Conservation (phyloP, 1,139 yeast species). For the Magnusiomyces sp. region DNA sequence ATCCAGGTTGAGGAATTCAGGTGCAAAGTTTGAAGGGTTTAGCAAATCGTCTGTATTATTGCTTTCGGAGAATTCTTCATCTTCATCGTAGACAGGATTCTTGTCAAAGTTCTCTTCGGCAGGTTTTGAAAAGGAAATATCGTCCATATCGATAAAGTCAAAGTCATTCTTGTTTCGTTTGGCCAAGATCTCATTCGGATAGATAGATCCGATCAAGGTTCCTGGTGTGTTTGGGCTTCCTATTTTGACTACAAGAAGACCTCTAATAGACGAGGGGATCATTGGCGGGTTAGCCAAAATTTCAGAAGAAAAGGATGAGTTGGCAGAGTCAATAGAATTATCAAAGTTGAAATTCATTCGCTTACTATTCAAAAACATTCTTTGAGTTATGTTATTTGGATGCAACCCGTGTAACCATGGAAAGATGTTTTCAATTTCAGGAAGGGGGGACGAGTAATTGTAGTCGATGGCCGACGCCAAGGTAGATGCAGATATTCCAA, state of each 20-base stretch:
- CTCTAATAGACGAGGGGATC: conserved; percentile 23
- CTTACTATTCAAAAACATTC: conserved; percentile 27
- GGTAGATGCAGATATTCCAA: conserved; percentile 23
- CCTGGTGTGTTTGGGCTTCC: conserved; percentile 34
- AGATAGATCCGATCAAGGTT: conserved; percentile 54
- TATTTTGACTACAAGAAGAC: conserved; percentile 31
- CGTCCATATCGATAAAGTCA: conserved; percentile 9
- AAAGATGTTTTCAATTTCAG: conserved; percentile 60
- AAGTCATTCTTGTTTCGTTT: conserved; percentile 5
- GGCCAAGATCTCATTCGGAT: conserved; percentile 47
- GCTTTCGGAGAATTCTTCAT: conserved; percentile 16
- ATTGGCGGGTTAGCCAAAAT: conserved; percentile 9
- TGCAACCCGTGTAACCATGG: conserved; percentile 83
- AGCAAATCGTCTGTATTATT: not conserved
- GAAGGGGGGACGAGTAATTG: conserved; percentile 42
- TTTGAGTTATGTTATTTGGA: conserved; percentile 28
- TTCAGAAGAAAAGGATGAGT: conserved; percentile 9
- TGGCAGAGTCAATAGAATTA: conserved; percentile 3
- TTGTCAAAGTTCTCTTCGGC: conserved; percentile 15
- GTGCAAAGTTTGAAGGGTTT: conserved; percentile 5
- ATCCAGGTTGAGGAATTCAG: conserved; percentile 30
- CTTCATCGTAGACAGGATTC: conserved; percentile 15
- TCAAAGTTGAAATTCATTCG: not conserved
- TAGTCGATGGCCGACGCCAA: conserved; percentile 26
- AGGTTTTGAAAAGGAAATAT: conserved; percentile 7